phyloP scores from a whole-genome alignment of 116 monocot genomes.

The Iris pallida region DNA sequence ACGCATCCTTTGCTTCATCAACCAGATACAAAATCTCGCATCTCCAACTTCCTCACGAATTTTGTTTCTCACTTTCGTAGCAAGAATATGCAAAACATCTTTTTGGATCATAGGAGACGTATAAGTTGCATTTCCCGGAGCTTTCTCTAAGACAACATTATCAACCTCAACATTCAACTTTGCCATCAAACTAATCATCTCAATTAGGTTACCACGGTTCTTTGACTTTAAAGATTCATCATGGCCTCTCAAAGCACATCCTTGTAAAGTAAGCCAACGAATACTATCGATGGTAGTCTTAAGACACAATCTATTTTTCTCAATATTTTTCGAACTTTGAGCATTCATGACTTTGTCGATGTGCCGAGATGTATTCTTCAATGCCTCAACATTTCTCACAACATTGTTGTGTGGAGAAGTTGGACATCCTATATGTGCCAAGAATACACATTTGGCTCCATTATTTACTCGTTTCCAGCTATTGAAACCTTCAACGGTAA shows the following conservation, averaged over 20 bases:
- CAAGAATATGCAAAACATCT: conserved; percentile 15
- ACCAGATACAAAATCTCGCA: background rate
- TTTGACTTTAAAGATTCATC: conserved; percentile 8
- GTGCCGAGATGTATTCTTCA: too few relatives aligned
- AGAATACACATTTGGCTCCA: too few relatives aligned
- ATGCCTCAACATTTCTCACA: too few relatives aligned
- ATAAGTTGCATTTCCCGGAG: conserved; percentile 8
- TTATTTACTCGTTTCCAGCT: too few relatives aligned
- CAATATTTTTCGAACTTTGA: background rate
- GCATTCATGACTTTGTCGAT: too few relatives aligned
- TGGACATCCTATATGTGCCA: too few relatives aligned
- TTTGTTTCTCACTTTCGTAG: background rate
- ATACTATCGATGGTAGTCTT: conserved; percentile 9
- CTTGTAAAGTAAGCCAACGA: conserved; percentile 15
- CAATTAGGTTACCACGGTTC: conserved; percentile 14
- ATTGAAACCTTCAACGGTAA: too few relatives aligned
- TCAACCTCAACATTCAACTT: background rate
- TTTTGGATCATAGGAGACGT: conserved; percentile 19
- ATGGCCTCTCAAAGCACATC: conserved; percentile 19
- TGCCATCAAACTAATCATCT: conserved; percentile 15
- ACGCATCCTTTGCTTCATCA: background rate
- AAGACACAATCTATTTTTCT: background rate
- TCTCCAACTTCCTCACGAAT: conserved; percentile 6
- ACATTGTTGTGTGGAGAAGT: too few relatives aligned
- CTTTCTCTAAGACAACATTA: conserved; percentile 12